These are phyloP conservation scores for Physcomitrium patens DNA, from an alignment of 225 moss, liverwort and hornwort genomes.

Conservation along the genomic window DNA sequence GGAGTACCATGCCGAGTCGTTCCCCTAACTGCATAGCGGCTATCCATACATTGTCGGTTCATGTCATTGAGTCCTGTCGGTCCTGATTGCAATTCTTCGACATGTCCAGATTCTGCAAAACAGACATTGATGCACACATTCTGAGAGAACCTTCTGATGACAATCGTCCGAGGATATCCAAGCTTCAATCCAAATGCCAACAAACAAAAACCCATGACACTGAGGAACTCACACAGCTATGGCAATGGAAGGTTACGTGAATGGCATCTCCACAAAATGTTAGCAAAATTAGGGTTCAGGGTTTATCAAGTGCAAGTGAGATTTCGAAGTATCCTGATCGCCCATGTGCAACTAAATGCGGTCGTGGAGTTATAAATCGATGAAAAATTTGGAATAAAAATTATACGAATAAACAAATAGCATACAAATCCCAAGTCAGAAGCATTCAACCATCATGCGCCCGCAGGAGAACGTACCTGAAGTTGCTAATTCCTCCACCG, in stretches of 20 bases:
- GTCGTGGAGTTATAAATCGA: background rate
- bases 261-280: background rate
- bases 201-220: background rate
- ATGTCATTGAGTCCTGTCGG: slow-evolving; percentile 4
- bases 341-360: background rate
- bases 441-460: background rate
- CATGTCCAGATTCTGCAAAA: slow-evolving; percentile 34
- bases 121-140: background rate
- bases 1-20: slow-evolving; percentile 18
- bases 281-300: slow-evolving; percentile 15
- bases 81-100: slow-evolving; percentile 28
- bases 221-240: background rate
- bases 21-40: background rate
- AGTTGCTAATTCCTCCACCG: slow-evolving; percentile 29
- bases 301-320: background rate
- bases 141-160: background rate
- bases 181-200: background rate
- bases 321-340: background rate
- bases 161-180: background rate
- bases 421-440: background rate
- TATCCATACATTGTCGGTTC: slow-evolving; percentile 9
- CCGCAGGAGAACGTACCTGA: slow-evolving; percentile 31
- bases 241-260: slow-evolving; percentile 6
- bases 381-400: background rate
- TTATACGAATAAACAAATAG: too few relatives aligned